Percentiles rank a stretch among this genome's conserved stretches.
phyloP scores from a whole-genome alignment of 1,284 basidiomycete species.

The Ceratobasidium sp. region DNA sequence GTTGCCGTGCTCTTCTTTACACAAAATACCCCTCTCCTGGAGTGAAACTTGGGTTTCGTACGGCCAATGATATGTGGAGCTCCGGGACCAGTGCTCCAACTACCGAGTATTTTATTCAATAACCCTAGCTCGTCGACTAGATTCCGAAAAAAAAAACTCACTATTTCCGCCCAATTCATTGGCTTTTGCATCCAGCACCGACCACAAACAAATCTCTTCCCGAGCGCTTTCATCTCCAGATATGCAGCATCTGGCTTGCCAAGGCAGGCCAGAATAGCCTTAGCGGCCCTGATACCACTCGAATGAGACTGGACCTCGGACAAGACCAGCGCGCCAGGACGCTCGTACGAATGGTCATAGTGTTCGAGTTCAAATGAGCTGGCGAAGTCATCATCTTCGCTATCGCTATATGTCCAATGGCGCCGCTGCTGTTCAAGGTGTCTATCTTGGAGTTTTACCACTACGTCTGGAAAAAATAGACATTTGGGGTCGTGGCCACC shows the following conservation, averaged over 20 bases:
- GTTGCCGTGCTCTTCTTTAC: not conserved
- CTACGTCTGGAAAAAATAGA: slow-evolving; percentile 15
- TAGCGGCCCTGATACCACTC: slow-evolving; percentile 2
- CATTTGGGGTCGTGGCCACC: slow-evolving; percentile 1
- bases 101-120: not conserved
- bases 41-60: not conserved
- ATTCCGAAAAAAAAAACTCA: not conserved
- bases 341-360: slow-evolving; percentile 1
- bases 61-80: not conserved
- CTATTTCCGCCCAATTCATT: slow-evolving; percentile 29
- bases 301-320: not conserved
- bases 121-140: not conserved
- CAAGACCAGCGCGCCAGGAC: not conserved
- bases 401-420: not conserved
- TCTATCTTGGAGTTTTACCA: slow-evolving; percentile 9
- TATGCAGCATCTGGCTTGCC: slow-evolving; percentile 21
- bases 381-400: not conserved
- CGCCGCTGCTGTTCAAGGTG: not conserved
- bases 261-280: slow-evolving; percentile 2
- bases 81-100: not conserved
- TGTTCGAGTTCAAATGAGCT: too few species aligned
- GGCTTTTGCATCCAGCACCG: slow-evolving; percentile 30
- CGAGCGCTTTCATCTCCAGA: slow-evolving; percentile 30
- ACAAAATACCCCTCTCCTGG: not conserved
- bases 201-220: slow-evolving; percentile 22